Evolutionary conservation across 768 basidiomycete species (phyloP), one percentile per base, ranked within the genome.

Genomic region (Collybia sp.): DNA sequence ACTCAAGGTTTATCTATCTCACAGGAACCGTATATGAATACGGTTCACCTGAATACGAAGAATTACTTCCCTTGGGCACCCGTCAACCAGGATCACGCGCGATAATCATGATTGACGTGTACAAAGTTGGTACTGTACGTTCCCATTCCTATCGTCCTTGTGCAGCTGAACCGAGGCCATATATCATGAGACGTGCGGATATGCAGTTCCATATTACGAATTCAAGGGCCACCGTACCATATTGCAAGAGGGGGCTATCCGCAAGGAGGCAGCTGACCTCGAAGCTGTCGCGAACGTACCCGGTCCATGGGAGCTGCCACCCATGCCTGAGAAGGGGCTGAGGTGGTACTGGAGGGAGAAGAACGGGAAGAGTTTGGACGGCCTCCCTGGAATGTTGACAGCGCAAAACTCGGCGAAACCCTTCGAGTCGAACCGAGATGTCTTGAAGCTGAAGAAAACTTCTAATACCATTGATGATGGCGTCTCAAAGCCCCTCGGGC

Each of bases 11-110:
- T 36, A 17, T 18, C n/a, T 34, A 15, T 19, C 3, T 8, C 1
- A 9, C 40, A 82, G 82, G 77, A 3, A 70, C 66, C 1, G 74
- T 76, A 10, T 67, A 77, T 47, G 83, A 83, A 52, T 79, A 77
- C 52, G 82, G 76, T 2, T 73, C 78, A 0, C 68, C 73, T 1
- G 78, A 78, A 45, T 83, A 79, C 49, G 66, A 78, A 34, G 53
- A 53, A 9, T 61, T 75, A 33, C 65, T 83, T n/a, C 70, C 76
- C 1, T 52, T 64, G 0, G 61, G 66, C 15, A 58, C 58, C 31
- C 69, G 80, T 18, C 70, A 72, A 44, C 68, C 77, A 6, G 79
- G 82, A 3, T 77, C 80, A 1, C 74, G 80, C 18, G 65, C 77
- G 1, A 71, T 72, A 12, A 81, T 83, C 42, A 62, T 79, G 45